Percentiles rank a stretch among this genome's conserved stretches.
Conservation (phyloP, 2,329 filamentous ascomycete genomes). For the Xylogone sp. region DNA sequence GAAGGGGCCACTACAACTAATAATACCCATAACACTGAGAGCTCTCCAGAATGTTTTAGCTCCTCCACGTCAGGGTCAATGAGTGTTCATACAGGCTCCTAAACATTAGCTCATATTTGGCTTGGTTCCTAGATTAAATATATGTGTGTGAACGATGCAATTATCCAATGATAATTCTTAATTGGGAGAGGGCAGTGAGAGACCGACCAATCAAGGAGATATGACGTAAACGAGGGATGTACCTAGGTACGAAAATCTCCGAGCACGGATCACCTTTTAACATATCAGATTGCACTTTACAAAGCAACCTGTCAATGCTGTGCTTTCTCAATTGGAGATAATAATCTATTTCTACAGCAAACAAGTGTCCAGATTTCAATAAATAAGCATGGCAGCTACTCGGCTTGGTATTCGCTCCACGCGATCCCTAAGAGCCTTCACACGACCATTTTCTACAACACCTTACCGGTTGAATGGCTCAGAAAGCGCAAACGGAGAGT, state of each 20-base stretch:
- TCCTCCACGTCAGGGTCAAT: not conserved
- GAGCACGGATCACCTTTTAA: not conserved
- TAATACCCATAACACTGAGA: not conserved
- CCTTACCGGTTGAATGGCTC: slow-evolving; percentile 18
- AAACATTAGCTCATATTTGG: not conserved
- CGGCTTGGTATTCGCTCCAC: slow-evolving; percentile 16
- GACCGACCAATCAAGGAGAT: too few species aligned
- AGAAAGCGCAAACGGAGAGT: slow-evolving; percentile 40
- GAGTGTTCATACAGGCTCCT: not conserved
- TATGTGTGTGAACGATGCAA: too few species aligned
- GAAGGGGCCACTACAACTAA: too few species aligned
- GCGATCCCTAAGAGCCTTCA: slow-evolving; percentile 19
- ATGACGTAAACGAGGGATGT: not conserved
- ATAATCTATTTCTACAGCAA: not conserved
- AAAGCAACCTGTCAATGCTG: not conserved
- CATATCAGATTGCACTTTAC: not conserved
- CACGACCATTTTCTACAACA: slow-evolving; percentile 17
- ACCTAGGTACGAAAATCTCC: not conserved
- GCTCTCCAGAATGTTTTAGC: not conserved
- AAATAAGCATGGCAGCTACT: slow-evolving; percentile 17
- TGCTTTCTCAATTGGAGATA: not conserved
- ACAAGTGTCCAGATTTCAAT: not conserved
- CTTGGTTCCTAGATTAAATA: not conserved
- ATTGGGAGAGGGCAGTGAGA: too few species aligned
- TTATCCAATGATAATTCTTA: too few species aligned